phyloP scores from a whole-genome alignment of 371 early-diverging fungal genomes.

The Mucor circinelloides region DNA sequence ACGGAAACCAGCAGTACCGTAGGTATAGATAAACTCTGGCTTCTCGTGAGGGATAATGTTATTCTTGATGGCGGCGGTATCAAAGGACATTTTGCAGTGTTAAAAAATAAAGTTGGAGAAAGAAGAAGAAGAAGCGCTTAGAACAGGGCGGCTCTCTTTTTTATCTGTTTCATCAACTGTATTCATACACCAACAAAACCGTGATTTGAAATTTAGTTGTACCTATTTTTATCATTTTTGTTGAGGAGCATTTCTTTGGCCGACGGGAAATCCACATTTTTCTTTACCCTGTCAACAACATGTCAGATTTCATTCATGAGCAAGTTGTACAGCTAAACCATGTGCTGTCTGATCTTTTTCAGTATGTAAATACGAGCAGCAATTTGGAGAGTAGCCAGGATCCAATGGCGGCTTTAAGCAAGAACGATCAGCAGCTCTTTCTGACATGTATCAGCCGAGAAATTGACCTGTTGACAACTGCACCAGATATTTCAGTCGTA shows the following conservation, averaged over 20 bases:
- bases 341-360: not conserved
- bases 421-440: not conserved
- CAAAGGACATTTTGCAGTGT: conserved; percentile 25
- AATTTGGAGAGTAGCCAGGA: not conserved
- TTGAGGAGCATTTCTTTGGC: too few species aligned
- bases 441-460: not conserved
- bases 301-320: conserved; percentile 20
- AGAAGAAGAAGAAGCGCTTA: conserved; percentile 1
- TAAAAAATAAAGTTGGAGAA: conserved; percentile 11
- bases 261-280: not conserved
- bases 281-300: not conserved
- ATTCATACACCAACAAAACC: not conserved
- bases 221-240: not conserved
- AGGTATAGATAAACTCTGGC: conserved; percentile 61
- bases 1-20: conserved; percentile 98
- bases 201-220: not conserved
- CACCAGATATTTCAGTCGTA: not conserved
- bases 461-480: not conserved
- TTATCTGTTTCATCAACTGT: not conserved
- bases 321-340: conserved; percentile 6
- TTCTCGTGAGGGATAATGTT: conserved; percentile 39
- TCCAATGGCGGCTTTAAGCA: not conserved
- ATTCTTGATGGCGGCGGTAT: conserved; percentile 32
- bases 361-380: not conserved
- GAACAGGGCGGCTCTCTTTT: not conserved